phyloP scores from a whole-genome alignment of 805 yeast genomes.

The Ogataea paradorogensis region DNA sequence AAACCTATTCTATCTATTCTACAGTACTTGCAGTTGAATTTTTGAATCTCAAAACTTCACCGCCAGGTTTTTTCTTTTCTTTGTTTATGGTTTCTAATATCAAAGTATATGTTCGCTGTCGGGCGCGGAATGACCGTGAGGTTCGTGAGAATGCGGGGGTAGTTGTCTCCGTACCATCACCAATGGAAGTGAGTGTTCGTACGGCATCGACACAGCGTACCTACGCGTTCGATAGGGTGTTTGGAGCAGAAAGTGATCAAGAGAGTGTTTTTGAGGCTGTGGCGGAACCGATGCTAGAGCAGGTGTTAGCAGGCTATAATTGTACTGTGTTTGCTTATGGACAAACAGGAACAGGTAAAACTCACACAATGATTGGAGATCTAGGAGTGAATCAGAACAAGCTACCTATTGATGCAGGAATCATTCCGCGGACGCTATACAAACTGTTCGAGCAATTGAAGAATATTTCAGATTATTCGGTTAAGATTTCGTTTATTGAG shows the following conservation, averaged over 20 bases:
- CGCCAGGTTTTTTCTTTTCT: conserved; percentile 4
- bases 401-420: conserved; percentile 53
- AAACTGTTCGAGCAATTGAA: conserved; percentile 51
- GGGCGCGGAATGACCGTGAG: conserved; percentile 60
- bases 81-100: conserved; percentile 37
- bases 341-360: conserved; percentile 89
- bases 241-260: conserved; percentile 82
- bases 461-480: conserved; percentile 53
- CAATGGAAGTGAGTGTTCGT: conserved; percentile 47
- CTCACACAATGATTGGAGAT: conserved; percentile 76
- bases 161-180: conserved; percentile 50
- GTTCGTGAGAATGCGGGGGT: conserved; percentile 56
- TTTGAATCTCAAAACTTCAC: background rate
- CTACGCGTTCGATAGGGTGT: conserved; percentile 74
- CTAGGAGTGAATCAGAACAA: conserved; percentile 36
- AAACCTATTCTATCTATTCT: no score
- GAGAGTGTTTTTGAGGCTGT: conserved; percentile 59
- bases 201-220: conserved; percentile 46
- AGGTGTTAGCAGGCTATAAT: conserved; percentile 71
- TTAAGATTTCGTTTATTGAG: conserved; percentile 79
- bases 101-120: conserved; percentile 60
- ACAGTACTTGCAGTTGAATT: no score
- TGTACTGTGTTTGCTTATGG: conserved; percentile 76
- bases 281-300: conserved; percentile 62
- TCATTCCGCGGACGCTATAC: conserved; percentile 58